Conservation (phyloP, 352 stramenopile genomes). For the Phytophthora boehmeriae region DNA sequence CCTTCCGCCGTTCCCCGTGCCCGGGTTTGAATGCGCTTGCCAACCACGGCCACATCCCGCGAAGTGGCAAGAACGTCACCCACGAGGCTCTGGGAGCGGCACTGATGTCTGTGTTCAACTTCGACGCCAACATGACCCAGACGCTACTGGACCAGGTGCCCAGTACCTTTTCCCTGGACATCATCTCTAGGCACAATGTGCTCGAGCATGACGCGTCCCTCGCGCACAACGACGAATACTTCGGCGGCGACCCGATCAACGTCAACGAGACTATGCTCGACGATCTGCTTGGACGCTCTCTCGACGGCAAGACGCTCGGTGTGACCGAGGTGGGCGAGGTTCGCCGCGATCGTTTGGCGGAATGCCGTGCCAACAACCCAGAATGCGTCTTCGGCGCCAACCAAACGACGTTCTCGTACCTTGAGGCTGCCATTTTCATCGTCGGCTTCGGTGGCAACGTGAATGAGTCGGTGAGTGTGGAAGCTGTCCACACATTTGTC, state of each 20-base stretch:
- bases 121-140: conserved; percentile 24
- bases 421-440: conserved; percentile 37
- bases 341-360: conserved; percentile 27
- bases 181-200: conserved; percentile 42
- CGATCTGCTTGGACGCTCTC: conserved; percentile 22
- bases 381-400: conserved; percentile 30
- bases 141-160: conserved; percentile 29
- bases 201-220: conserved; percentile 57
- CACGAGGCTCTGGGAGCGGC: conserved; percentile 21
- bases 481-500: conserved; percentile 36
- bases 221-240: conserved; percentile 33
- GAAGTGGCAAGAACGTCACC: conserved; percentile 50
- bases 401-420: conserved; percentile 27
- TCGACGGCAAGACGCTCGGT: conserved; percentile 20
- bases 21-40: conserved; percentile 52
- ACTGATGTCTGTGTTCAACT: conserved; percentile 36
- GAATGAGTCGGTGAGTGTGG: conserved; percentile 34
- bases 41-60: conserved; percentile 58
- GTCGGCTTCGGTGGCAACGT: conserved; percentile 34
- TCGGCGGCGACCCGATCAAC: conserved; percentile 27
- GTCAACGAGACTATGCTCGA: conserved; percentile 26
- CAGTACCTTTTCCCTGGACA: conserved; percentile 32
- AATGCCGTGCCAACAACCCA: conserved; percentile 37
- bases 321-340: conserved; percentile 22
- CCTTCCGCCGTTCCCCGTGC: conserved; percentile 44